A percentile compares a stretch with the other conserved stretches of the same genome.
Conservation (phyloP, 768 basidiomycete species). For the Suillus sp. region DNA sequence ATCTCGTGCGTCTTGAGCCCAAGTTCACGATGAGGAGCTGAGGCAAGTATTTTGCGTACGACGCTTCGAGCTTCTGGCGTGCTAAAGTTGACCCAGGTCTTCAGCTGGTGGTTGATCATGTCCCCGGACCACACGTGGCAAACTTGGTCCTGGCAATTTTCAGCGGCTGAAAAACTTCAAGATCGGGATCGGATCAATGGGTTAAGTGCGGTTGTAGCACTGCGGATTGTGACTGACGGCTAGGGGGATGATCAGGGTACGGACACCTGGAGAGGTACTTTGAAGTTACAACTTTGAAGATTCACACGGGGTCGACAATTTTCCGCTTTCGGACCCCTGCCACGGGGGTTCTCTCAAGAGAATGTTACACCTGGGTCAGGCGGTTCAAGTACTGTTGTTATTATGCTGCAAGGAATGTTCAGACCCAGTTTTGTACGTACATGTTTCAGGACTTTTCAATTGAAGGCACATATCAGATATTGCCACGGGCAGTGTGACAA, state of each 20-base stretch:
- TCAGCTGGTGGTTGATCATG: constrained; percentile 5
- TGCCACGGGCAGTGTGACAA: not conserved
- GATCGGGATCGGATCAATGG: not conserved
- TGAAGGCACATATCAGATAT: not conserved
- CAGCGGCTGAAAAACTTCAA: not conserved
- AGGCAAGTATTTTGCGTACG: constrained; percentile 13
- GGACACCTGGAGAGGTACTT: not conserved
- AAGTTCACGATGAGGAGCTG: constrained; percentile 9
- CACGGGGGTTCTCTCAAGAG: not conserved
- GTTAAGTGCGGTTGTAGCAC: not conserved
- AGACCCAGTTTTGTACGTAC: not conserved
- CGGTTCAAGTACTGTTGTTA: not conserved
- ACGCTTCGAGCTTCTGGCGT: constrained; percentile 14
- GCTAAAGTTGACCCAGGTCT: constrained; percentile 13
- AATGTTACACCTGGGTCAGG: too few relatives aligned
- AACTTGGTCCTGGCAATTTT: not conserved
- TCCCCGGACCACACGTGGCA: not conserved
- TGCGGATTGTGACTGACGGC: not conserved
- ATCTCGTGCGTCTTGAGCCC: constrained; percentile 24
- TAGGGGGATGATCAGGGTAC: not conserved
- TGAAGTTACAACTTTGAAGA: not conserved
- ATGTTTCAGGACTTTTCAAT: not conserved
- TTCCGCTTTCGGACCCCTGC: not conserved
- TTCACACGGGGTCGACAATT: not conserved
- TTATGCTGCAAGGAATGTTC: not conserved